Evolutionary conservation across 441 rosid species (phyloP).

Genomic region (Mallotus repandus): DNA sequence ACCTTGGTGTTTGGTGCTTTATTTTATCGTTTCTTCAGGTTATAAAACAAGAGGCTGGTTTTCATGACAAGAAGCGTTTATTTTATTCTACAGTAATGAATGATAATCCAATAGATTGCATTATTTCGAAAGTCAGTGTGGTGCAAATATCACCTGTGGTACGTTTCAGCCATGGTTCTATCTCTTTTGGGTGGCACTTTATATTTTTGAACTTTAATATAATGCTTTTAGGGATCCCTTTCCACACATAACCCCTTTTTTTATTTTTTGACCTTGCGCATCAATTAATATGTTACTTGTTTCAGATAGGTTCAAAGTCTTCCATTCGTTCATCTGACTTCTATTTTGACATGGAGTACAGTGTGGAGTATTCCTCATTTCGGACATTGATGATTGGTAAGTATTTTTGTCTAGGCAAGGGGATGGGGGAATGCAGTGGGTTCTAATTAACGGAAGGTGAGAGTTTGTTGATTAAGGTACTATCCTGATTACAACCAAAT

Average conservation of each 20-base stretch:
- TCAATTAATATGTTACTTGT: conserved; percentile 23
- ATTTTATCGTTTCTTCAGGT: conserved; percentile 48
- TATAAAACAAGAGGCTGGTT: conserved; percentile 55
- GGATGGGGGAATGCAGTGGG: no score
- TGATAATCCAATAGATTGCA: conserved; percentile 83
- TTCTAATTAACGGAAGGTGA: no score
- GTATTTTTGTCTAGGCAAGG: conserved; percentile 24
- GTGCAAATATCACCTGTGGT: conserved; percentile 56
- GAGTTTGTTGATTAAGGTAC: no score
- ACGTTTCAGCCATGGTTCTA: conserved; percentile 25
- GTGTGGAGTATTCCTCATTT: conserved; percentile 87
- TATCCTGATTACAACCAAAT: not conserved
- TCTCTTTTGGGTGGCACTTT: not conserved
- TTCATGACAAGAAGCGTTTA: conserved; percentile 70
- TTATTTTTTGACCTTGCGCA: conserved; percentile 17
- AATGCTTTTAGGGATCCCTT: conserved; percentile 12
- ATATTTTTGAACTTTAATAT: conserved; percentile 12
- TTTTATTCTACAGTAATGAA: conserved; percentile 86
- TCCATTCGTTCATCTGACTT: conserved; percentile 43
- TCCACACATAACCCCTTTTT: not conserved
- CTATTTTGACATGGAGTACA: conserved; percentile 91
- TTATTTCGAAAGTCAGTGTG: conserved; percentile 68
- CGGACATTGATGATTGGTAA: conserved; percentile 53
- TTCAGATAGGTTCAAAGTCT: conserved; percentile 49
- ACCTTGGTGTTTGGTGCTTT: not conserved